Evolutionary conservation across 2,329 filamentous ascomycete genomes (phyloP).

Genomic region (Claviceps sp.): DNA sequence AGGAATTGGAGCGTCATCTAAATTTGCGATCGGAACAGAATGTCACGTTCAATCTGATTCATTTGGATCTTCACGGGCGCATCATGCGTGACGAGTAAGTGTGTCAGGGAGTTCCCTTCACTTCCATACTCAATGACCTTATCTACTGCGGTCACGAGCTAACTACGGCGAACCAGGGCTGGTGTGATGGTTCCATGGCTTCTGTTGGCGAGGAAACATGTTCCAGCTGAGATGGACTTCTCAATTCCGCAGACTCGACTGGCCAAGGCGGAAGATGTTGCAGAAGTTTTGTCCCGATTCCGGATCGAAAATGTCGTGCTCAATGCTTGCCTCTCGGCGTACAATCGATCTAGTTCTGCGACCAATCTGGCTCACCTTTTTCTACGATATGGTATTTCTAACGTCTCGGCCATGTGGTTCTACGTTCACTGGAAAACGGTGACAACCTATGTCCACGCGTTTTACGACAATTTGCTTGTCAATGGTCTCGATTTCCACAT

Average conservation of each 20-base stretch:
- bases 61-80: constrained; percentile 17
- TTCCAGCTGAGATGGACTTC: constrained; percentile 6
- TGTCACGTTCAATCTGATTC: constrained; percentile 14
- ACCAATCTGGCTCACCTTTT: constrained; percentile 17
- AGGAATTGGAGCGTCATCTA: constrained; percentile 14
- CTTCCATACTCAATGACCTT: not conserved
- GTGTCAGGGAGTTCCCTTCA: too few relatives aligned
- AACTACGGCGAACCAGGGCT: constrained; percentile 5
- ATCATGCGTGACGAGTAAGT: constrained; percentile 14
- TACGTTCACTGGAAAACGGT: constrained; percentile 17
- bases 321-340: constrained; percentile 17
- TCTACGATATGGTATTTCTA: constrained; percentile 13
- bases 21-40: constrained; percentile 10
- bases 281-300: constrained; percentile 12
- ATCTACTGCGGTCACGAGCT: not conserved
- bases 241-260: constrained; percentile 13
- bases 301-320: constrained; percentile 16
- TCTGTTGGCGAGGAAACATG: constrained; percentile 13
- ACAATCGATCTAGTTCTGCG: constrained; percentile 12
- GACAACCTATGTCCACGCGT: constrained; percentile 14
- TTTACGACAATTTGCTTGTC: constrained; percentile 15
- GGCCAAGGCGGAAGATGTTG: constrained; percentile 12
- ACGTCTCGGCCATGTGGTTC: constrained; percentile 19
- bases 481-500: constrained; percentile 14
- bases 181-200: constrained; percentile 13